Evolutionary conservation across 768 basidiomycete genomes (phyloP).

Genomic region (Trametes sanguinea): DNA sequence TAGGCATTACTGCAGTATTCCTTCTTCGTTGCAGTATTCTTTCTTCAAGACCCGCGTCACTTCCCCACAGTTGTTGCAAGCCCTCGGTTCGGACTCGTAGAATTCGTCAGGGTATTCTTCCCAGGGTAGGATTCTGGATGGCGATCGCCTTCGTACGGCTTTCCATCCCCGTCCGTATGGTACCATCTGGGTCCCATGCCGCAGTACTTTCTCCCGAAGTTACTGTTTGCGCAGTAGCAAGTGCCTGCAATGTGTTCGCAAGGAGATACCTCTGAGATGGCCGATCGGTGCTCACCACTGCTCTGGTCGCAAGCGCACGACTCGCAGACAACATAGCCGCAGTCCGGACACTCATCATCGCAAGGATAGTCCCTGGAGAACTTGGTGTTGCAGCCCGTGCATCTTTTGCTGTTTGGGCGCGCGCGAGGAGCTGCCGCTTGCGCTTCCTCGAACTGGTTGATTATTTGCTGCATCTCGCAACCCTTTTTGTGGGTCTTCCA

Average conservation of each 20-base stretch:
- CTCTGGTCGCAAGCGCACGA: conserved; percentile 31
- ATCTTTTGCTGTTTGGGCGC: conserved; percentile 7
- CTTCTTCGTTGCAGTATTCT: conserved; percentile 1
- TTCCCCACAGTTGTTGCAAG: conserved; percentile 38
- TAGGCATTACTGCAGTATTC: too few relatives aligned
- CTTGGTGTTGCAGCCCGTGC: conserved; percentile 36
- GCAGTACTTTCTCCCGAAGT: conserved; percentile 38
- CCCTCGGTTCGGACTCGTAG: conserved; percentile 32
- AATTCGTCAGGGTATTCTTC: conserved; percentile 27
- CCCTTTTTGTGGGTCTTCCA: conserved; percentile 38
- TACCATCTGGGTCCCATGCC: conserved; percentile 33
- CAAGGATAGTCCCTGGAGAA: conserved; percentile 16
- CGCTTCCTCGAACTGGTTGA: conserved; percentile 27
- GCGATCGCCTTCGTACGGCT: conserved; percentile 34
- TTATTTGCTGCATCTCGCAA: conserved; percentile 36
- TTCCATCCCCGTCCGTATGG: conserved; percentile 31
- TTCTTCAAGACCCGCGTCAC: conserved; percentile 19
- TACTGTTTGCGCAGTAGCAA: conserved; percentile 36
- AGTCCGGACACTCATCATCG: conserved; percentile 36
- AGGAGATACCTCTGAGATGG: too few relatives aligned
- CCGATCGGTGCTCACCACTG: conserved; percentile 21
- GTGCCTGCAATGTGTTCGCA: conserved; percentile 30
- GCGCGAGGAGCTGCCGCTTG: conserved; percentile 27
- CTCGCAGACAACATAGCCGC: conserved; percentile 38
- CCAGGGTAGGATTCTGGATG: conserved; percentile 31